Conservation (phyloP, 305 asterid genomes). For the Fraxinus greggii region DNA sequence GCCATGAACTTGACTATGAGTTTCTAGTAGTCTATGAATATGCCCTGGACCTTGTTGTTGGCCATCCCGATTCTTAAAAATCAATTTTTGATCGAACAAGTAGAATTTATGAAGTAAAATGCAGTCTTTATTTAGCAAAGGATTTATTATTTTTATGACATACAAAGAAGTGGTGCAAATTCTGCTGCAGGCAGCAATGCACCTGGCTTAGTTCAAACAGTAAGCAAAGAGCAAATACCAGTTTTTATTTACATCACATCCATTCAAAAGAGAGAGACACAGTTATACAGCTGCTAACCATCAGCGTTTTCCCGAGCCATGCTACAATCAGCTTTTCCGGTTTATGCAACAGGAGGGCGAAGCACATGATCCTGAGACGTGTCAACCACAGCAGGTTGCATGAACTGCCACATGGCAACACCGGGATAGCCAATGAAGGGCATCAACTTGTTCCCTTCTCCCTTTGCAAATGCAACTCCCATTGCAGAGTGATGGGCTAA, state of each 20-base stretch:
- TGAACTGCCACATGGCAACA: conserved; percentile 44
- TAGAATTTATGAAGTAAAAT: not conserved
- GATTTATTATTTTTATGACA: not conserved
- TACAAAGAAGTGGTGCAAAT: not conserved
- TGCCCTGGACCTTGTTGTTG: not conserved
- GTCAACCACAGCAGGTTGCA: conserved; percentile 40
- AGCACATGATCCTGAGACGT: conserved; percentile 43
- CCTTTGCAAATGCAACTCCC: conserved; percentile 30
- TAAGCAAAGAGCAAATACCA: not conserved
- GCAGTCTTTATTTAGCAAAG: not conserved
- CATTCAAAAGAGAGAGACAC: not conserved
- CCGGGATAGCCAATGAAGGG: conserved; percentile 40
- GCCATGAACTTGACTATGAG: not conserved
- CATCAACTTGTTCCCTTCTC: conserved; percentile 34
- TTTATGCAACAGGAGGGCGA: conserved; percentile 45
- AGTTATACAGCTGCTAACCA: not conserved
- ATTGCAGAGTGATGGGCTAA: conserved; percentile 29
- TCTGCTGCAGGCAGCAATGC: not conserved
- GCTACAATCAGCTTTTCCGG: not conserved
- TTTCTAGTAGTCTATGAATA: not conserved
- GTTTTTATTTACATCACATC: not conserved
- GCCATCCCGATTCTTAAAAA: not conserved
- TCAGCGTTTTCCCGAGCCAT: not conserved
- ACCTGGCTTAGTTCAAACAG: not conserved
- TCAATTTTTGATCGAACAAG: not conserved